These are phyloP conservation scores for Starmera stellimalicola DNA, from an alignment of 1,139 yeast genomes.

Conservation along the genomic window DNA sequence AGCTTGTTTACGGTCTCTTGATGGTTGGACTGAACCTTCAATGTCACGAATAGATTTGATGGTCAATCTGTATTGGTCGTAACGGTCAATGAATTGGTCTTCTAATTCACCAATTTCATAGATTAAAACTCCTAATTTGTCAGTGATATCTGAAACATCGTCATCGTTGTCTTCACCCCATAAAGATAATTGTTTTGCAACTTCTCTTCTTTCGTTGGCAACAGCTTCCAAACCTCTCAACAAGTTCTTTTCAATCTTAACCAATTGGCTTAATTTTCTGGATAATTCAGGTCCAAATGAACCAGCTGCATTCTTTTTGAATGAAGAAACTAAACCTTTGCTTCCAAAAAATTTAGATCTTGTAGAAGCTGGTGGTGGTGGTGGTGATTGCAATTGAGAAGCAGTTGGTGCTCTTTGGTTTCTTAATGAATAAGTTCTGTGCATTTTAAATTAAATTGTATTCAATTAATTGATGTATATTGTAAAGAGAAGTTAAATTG, in stretches of 20 bases:
- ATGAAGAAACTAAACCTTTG: constrained; percentile 71
- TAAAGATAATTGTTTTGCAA: constrained; percentile 87
- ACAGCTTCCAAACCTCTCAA: constrained; percentile 91
- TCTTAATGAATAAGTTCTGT: constrained; percentile 97
- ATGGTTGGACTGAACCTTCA: constrained; percentile 96
- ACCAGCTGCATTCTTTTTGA: constrained; percentile 88
- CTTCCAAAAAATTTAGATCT: constrained; percentile 86
- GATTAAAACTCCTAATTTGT: constrained; percentile 89
- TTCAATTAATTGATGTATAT: not conserved
- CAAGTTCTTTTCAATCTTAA: constrained; percentile 94
- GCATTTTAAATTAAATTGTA: constrained; percentile 50
- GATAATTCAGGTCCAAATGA: constrained; percentile 92
- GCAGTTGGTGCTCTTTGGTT: constrained; percentile 95
- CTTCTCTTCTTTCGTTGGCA: constrained; percentile 92
- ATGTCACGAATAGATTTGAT: constrained; percentile 92
- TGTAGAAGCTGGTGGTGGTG: constrained; percentile 89
- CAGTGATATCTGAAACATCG: constrained; percentile 94
- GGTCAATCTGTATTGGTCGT: constrained; percentile 95
- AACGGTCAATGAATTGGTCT: constrained; percentile 95
- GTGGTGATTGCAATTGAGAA: constrained; percentile 85
- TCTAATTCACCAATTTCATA: constrained; percentile 97
- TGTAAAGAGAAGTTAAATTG: not conserved
- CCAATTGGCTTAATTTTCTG: constrained; percentile 79
- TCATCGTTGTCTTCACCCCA: constrained; percentile 99
- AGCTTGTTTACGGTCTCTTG: constrained; percentile 95